These are phyloP conservation scores for Selenicereus undatus DNA, from an alignment of 148 eudicot species.

Conservation along the genomic window DNA sequence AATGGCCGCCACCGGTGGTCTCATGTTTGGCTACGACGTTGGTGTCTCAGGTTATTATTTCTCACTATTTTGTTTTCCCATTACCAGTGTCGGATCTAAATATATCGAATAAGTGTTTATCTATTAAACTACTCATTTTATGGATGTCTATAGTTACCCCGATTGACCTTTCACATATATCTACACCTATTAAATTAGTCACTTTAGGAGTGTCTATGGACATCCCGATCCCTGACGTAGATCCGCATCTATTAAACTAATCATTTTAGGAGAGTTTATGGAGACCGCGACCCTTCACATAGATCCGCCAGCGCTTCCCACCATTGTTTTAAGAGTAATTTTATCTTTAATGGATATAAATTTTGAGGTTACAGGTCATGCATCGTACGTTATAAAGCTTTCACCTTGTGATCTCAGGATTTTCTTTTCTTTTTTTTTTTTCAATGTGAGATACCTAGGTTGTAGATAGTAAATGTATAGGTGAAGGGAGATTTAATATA, in stretches of 20 bases:
- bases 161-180: no score
- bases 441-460: not conserved
- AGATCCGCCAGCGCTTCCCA: not conserved
- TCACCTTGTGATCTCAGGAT: not conserved
- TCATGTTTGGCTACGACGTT: slow-evolving; percentile 94
- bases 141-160: no score
- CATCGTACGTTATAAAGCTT: not conserved
- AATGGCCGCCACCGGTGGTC: slow-evolving; percentile 97
- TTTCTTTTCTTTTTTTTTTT: not conserved
- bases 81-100: no score
- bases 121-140: no score
- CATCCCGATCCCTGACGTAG: no score
- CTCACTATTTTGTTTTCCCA: not conserved
- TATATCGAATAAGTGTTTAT: no score
- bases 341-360: not conserved
- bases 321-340: not conserved
- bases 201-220: no score
- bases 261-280: no score
- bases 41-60: slow-evolving; percentile 69
- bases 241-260: no score
- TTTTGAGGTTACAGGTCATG: not conserved
- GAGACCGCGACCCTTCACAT: no score
- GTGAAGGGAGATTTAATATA: not conserved
- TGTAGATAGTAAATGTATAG: not conserved
- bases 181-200: no score